Conservation (phyloP, 352 stramenopile genomes). For the Pythium phragmitis region DNA sequence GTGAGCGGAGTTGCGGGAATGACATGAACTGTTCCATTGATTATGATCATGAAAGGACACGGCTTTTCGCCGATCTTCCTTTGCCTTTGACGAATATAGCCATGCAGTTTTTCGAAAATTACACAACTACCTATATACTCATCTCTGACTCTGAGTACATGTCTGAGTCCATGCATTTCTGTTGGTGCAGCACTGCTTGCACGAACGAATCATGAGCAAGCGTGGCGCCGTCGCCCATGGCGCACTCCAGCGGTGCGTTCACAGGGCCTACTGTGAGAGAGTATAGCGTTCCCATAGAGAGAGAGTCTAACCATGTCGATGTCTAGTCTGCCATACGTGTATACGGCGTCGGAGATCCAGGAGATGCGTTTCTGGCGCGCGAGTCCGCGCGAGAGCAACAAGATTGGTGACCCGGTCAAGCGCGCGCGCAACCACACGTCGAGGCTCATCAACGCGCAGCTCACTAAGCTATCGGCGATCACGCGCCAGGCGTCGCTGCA, state of each 20-base stretch:
- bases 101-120: background rate
- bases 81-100: conserved; percentile 4
- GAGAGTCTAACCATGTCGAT: background rate
- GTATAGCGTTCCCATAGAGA: background rate
- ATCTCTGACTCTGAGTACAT: background rate
- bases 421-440: conserved; percentile 81
- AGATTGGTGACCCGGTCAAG: conserved; percentile 78
- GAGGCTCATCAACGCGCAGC: conserved; percentile 77
- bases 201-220: conserved; percentile 11
- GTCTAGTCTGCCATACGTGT: conserved; percentile 69
- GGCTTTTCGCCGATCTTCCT: conserved; percentile 20
- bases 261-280: background rate
- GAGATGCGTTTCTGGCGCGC: conserved; percentile 88
- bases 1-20: background rate
- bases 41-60: conserved; percentile 22
- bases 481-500: conserved; percentile 70
- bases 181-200: background rate
- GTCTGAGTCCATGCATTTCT: conserved; percentile 1
- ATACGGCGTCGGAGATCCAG: conserved; percentile 80
- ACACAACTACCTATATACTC: background rate
- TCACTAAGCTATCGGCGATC: conserved; percentile 68
- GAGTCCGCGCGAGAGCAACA: conserved; percentile 67
- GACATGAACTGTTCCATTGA: too few species aligned
- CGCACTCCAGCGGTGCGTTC: conserved; percentile 55
- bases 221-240: conserved; percentile 45